Conservation (phyloP, 257 asterid species). For the Henckelia pumila region DNA sequence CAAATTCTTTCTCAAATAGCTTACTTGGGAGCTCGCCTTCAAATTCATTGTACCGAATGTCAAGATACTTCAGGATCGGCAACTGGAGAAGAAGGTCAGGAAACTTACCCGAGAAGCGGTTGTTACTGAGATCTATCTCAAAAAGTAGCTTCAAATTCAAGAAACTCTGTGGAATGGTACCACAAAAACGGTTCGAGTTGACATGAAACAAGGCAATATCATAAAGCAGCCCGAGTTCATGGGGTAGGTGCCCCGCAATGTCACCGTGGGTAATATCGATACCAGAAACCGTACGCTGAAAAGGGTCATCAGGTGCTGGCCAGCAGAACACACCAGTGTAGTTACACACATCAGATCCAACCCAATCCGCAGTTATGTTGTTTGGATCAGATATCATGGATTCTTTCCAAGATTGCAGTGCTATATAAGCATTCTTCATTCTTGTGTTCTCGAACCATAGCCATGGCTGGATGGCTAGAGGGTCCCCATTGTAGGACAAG, state of each 20-base stretch:
- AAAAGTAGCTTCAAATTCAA: constrained; percentile 40
- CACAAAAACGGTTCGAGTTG: constrained; percentile 68
- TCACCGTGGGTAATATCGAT: constrained; percentile 60
- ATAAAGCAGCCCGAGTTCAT: constrained; percentile 54
- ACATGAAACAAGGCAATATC: constrained; percentile 54
- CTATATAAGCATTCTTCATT: constrained; percentile 55
- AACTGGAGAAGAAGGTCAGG: constrained; percentile 40
- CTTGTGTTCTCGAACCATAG: constrained; percentile 41
- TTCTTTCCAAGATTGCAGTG: constrained; percentile 65
- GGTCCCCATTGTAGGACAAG: constrained; percentile 47
- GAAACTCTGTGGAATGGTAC: constrained; percentile 49
- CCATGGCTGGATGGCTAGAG: constrained; percentile 47
- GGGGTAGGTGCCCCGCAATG: constrained; percentile 58
- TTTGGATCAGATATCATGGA: constrained; percentile 58
- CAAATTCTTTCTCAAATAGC: constrained; percentile 47
- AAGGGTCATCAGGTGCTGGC: constrained; percentile 45
- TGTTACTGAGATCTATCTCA: constrained; percentile 70
- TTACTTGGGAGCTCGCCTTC: constrained; percentile 48
- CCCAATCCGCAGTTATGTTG: constrained; percentile 49
- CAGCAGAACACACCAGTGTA: constrained; percentile 65
- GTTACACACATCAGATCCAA: constrained; percentile 53
- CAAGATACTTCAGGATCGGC: constrained; percentile 45
- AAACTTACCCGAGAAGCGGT: constrained; percentile 48
- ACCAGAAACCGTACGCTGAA: constrained; percentile 53
- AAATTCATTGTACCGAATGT: constrained; percentile 58